A percentile compares a stretch with the other conserved stretches of the same genome.
These are phyloP conservation scores for Paracorniculantispora psalliotae DNA, from an alignment of 2,329 filamentous ascomycete species.

Conservation along the genomic window DNA sequence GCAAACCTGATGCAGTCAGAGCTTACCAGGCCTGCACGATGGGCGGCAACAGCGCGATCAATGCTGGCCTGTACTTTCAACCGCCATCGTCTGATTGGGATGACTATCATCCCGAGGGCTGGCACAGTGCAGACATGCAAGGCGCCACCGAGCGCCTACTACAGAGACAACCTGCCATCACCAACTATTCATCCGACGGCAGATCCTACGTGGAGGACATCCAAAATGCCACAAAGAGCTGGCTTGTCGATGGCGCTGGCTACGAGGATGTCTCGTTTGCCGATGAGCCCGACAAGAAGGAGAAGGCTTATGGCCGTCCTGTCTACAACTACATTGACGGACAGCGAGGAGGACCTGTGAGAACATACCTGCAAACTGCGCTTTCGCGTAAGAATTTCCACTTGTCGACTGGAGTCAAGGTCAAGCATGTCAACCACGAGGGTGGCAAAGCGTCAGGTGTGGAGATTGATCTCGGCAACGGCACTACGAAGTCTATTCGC, in stretches of 20 bases:
- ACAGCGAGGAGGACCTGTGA: constrained; percentile 43
- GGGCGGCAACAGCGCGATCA: constrained; percentile 49
- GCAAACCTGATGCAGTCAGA: constrained; percentile 32
- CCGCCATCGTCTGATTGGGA: constrained; percentile 50
- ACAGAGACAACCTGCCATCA: constrained; percentile 37
- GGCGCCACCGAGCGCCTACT: constrained; percentile 41
- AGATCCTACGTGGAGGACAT: constrained; percentile 43
- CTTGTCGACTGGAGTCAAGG: constrained; percentile 38
- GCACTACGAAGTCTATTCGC: constrained; percentile 27
- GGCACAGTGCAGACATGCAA: constrained; percentile 46
- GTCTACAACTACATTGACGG: constrained; percentile 44
- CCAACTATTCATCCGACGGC: constrained; percentile 39
- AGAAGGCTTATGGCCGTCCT: constrained; percentile 43
- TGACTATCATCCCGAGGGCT: constrained; percentile 42
- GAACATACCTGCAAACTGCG: constrained; percentile 46
- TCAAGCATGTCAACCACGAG: constrained; percentile 39
- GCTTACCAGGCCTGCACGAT: constrained; percentile 46
- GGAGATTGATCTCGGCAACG: constrained; percentile 29
- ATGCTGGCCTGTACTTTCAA: constrained; percentile 49
- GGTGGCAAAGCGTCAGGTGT: constrained; percentile 38
- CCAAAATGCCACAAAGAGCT: constrained; percentile 41
- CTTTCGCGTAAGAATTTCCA: constrained; percentile 37
- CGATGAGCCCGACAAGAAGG: constrained; percentile 39
- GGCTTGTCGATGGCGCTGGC: constrained; percentile 45
- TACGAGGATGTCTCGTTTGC: constrained; percentile 45